Evolutionary conservation across 2,329 filamentous ascomycete species (phyloP).

Genomic region (Colletotrichum sp.): DNA sequence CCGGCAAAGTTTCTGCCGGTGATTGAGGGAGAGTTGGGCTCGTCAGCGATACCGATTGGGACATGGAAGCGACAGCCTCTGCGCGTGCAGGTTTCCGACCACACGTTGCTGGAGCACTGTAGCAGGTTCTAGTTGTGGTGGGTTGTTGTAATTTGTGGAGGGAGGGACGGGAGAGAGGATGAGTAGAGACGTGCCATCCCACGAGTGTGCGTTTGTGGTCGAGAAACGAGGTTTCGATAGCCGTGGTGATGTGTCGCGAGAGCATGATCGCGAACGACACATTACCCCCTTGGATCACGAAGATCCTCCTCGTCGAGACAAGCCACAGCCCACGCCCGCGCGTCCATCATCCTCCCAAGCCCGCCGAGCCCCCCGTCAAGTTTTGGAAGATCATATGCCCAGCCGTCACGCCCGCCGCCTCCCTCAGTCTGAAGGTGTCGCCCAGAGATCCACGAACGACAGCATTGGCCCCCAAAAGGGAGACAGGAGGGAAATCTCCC

Average conservation of each 20-base stretch:
- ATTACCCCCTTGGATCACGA: background rate
- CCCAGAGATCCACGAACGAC: background rate
- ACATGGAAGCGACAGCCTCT: background rate
- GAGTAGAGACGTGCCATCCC: background rate
- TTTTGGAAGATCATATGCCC: background rate
- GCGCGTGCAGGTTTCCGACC: background rate
- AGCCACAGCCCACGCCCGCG: background rate
- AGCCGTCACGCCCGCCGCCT: background rate
- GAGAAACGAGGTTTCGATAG: background rate
- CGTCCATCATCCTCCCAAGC: background rate
- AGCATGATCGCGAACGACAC: background rate
- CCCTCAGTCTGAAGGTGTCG: background rate
- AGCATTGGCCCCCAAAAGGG: background rate
- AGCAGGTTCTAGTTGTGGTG: background rate
- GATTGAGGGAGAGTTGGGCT: background rate
- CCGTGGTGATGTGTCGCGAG: background rate
- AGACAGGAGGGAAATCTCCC: background rate
- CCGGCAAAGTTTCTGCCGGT: background rate
- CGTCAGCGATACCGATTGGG: background rate
- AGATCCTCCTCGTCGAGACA: constrained; percentile 7
- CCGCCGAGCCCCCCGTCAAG: background rate
- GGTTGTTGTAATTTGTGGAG: background rate
- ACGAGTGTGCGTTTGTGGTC: background rate
- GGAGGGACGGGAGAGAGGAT: background rate
- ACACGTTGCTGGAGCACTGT: background rate